phyloP scores from a whole-genome alignment of 106 monocot species.

The Chionographis japonica region DNA sequence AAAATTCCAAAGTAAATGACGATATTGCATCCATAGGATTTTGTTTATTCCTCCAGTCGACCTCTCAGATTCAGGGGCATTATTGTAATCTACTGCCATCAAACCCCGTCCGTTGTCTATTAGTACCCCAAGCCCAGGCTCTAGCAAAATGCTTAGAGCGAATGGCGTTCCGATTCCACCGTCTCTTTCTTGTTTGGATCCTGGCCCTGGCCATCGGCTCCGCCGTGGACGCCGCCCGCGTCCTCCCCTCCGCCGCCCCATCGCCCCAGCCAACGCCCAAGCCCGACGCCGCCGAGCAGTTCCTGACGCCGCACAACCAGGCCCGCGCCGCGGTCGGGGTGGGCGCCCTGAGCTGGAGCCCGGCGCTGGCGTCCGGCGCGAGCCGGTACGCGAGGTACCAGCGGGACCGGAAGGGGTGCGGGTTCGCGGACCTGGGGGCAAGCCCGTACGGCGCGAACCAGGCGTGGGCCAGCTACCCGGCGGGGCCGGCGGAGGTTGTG shows the following conservation, averaged over 20 bases:
- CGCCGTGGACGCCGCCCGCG: neutral
- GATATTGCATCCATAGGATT: no score
- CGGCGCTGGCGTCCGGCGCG: slow-evolving; percentile 10
- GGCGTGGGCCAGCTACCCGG: slow-evolving; percentile 32
- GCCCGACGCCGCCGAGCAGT: slow-evolving; percentile 12
- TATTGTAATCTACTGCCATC: no score
- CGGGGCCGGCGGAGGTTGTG: slow-evolving; percentile 37
- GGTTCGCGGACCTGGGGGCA: slow-evolving; percentile 32
- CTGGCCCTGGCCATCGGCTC: neutral
- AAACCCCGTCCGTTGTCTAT: no score
- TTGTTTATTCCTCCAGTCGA: no score
- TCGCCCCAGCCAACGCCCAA: neutral
- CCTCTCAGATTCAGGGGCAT: no score
- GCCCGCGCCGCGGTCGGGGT: slow-evolving; percentile 34
- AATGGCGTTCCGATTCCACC: no score
- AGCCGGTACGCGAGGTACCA: slow-evolving; percentile 13
- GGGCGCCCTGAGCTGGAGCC: slow-evolving; percentile 35
- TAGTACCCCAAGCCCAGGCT: no score
- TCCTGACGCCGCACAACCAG: slow-evolving; percentile 33
- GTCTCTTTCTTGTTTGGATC: neutral
- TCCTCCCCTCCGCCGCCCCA: neutral
- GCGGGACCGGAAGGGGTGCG: slow-evolving; percentile 20
- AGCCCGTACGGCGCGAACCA: slow-evolving; percentile 53
- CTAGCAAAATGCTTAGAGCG: no score
- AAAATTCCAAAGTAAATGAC: no score